phyloP scores from a whole-genome alignment of 768 basidiomycete genomes.

The Russula vinacea region DNA sequence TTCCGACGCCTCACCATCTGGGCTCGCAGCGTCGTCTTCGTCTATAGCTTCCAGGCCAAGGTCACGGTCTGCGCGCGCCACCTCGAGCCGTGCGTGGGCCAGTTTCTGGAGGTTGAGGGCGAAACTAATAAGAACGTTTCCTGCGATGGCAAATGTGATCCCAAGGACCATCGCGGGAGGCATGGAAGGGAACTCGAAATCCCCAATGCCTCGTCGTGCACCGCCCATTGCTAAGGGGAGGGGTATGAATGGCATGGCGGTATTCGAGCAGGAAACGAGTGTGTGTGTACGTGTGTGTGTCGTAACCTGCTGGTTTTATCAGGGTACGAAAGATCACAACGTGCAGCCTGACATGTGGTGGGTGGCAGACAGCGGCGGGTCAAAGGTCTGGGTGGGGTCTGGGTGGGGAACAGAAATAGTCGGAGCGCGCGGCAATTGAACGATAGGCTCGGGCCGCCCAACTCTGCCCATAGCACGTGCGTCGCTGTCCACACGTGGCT shows the following conservation, averaged over 20 bases:
- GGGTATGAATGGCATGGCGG: neutral
- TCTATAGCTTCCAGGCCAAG: slow-evolving; percentile 27
- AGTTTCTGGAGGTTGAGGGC: slow-evolving; percentile 93
- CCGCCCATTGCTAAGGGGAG: neutral
- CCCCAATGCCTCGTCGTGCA: slow-evolving; percentile 27
- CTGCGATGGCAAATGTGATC: slow-evolving; percentile 76
- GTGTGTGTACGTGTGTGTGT: neutral
- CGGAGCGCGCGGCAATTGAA: neutral
- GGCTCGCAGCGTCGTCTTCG: slow-evolving; percentile 16
- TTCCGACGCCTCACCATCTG: neutral
- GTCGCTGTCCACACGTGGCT: neutral
- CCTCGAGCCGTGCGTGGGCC: slow-evolving; percentile 71
- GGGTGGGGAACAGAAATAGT: neutral
- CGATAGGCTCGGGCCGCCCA: neutral
- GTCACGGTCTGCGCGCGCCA: slow-evolving; percentile 25
- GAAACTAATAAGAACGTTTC: slow-evolving; percentile 85
- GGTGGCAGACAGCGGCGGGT: neutral
- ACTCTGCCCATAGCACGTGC: neutral
- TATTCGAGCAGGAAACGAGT: neutral
- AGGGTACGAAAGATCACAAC: neutral
- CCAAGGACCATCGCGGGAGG: slow-evolving; percentile 63
- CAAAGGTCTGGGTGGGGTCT: neutral
- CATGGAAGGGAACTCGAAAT: slow-evolving; percentile 54
- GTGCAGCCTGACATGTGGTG: slow-evolving; percentile 11
- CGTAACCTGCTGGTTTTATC: neutral